Conservation (phyloP, 2,329 filamentous ascomycete species). For the Pseudogymnoascus verrucosus region DNA sequence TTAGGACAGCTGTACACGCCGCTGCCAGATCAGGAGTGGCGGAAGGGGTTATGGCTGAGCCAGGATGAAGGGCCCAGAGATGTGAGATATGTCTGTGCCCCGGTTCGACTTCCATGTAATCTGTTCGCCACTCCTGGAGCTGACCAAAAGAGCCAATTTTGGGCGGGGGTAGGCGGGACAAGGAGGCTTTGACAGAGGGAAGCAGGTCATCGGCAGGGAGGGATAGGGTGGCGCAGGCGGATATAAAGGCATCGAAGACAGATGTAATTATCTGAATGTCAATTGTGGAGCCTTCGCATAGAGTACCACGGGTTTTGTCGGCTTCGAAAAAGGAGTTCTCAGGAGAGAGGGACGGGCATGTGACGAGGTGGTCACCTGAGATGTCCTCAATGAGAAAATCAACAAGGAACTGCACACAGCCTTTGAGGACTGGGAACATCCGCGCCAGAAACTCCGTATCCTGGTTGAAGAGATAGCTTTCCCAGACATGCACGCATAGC, state of each 20-base stretch:
- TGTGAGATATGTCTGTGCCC: slow-evolving; percentile 39
- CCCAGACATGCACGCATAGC: slow-evolving; percentile 33
- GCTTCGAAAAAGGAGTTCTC: slow-evolving; percentile 28
- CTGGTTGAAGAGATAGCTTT: slow-evolving; percentile 31
- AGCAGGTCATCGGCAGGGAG: slow-evolving; percentile 27
- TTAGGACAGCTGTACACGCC: slow-evolving; percentile 25
- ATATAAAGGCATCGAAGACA: slow-evolving; percentile 29
- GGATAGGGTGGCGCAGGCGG: slow-evolving; percentile 12
- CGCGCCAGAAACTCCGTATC: slow-evolving; percentile 25
- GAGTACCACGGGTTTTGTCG: slow-evolving; percentile 23
- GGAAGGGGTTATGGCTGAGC: slow-evolving; percentile 30
- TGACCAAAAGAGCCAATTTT: slow-evolving; percentile 26
- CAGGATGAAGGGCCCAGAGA: slow-evolving; percentile 36
- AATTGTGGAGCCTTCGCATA: slow-evolving; percentile 38
- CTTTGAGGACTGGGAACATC: slow-evolving; percentile 26
- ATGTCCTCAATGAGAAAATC: slow-evolving; percentile 29
- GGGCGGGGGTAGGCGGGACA: slow-evolving; percentile 18
- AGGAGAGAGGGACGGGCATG: slow-evolving; percentile 32
- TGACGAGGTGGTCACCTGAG: slow-evolving; percentile 26
- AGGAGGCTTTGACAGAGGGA: slow-evolving; percentile 11
- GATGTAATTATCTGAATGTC: slow-evolving; percentile 38
- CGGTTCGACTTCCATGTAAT: slow-evolving; percentile 33
- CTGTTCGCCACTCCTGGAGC: slow-evolving; percentile 35
- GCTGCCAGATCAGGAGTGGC: slow-evolving; percentile 26
- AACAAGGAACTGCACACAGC: slow-evolving; percentile 27